These are phyloP conservation scores for Kodamaea suecica DNA, from an alignment of 1,139 yeast genomes.

Conservation along the genomic window DNA sequence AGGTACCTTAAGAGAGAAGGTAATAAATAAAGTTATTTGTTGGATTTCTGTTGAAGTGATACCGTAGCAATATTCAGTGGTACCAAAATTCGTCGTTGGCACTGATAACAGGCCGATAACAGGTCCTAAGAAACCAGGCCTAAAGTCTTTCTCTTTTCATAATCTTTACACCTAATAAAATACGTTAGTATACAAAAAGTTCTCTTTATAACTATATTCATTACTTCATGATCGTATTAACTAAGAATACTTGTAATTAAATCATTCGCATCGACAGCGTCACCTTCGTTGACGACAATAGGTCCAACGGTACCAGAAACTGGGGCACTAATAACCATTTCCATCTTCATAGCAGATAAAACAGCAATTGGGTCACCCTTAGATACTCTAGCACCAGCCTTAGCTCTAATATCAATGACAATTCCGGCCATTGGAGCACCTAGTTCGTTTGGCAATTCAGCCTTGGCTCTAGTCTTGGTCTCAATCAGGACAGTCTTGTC, in stretches of 20 bases:
- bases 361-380: constrained; percentile 97
- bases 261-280: constrained; percentile 92
- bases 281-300: constrained; percentile 80
- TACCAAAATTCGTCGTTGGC: no score
- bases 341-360: constrained; percentile 99
- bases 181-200: no score
- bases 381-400: constrained; percentile 82
- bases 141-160: no score
- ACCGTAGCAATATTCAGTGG: no score
- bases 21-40: no score
- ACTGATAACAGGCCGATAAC: no score
- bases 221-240: constrained; percentile 7
- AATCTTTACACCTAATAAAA: no score
- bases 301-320: constrained; percentile 80
- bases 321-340: constrained; percentile 96
- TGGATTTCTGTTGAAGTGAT: no score
- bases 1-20: not conserved
- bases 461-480: constrained; percentile 85
- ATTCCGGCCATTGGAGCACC: constrained; percentile 99
- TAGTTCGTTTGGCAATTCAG: constrained; percentile 86
- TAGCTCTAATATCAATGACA: constrained; percentile 88
- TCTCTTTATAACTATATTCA: constrained; percentile 2
- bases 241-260: constrained; percentile 47
- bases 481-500: constrained; percentile 87
- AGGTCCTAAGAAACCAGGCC: no score